These are phyloP conservation scores for Paxillus involutus DNA, from an alignment of 768 basidiomycete species.

Conservation along the genomic window DNA sequence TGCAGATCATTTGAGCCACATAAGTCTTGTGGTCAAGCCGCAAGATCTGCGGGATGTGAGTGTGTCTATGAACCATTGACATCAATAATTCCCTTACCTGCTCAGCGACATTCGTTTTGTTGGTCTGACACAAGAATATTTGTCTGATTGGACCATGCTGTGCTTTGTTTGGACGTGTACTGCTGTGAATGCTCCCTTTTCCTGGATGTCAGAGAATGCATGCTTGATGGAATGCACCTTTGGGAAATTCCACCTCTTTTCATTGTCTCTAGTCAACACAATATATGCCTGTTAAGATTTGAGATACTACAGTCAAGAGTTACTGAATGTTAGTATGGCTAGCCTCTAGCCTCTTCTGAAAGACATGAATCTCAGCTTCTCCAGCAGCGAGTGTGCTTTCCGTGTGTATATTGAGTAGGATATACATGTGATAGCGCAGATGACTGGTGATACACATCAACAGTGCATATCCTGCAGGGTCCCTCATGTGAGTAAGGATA, in stretches of 20 bases:
- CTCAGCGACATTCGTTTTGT: constrained; percentile 30
- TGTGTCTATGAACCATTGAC: neutral
- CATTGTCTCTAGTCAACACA: constrained; percentile 9
- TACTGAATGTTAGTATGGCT: too few species aligned
- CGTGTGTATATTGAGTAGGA: constrained; percentile 29
- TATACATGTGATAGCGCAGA: too few species aligned
- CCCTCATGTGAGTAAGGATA: too few species aligned
- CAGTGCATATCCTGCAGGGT: too few species aligned
- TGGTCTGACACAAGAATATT: constrained; percentile 26
- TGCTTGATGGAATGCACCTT: constrained; percentile 33
- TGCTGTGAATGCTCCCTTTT: constrained; percentile 33
- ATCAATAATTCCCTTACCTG: constrained; percentile 34
- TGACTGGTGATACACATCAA: too few species aligned
- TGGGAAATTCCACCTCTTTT: constrained; percentile 32
- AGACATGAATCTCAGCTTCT: constrained; percentile 14
- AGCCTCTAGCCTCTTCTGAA: constrained; percentile 15
- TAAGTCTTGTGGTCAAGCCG: neutral
- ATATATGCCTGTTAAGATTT: constrained; percentile 21
- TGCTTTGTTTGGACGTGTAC: constrained; percentile 32
- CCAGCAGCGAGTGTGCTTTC: constrained; percentile 24
- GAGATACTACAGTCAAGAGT: too few species aligned
- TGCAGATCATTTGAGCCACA: neutral
- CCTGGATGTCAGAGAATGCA: constrained; percentile 28
- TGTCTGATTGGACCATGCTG: constrained; percentile 26
- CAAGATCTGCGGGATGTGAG: neutral